Base-by-base conservation (phyloP, 257 asterid species). In the Ehretia macrophylla region DNA sequence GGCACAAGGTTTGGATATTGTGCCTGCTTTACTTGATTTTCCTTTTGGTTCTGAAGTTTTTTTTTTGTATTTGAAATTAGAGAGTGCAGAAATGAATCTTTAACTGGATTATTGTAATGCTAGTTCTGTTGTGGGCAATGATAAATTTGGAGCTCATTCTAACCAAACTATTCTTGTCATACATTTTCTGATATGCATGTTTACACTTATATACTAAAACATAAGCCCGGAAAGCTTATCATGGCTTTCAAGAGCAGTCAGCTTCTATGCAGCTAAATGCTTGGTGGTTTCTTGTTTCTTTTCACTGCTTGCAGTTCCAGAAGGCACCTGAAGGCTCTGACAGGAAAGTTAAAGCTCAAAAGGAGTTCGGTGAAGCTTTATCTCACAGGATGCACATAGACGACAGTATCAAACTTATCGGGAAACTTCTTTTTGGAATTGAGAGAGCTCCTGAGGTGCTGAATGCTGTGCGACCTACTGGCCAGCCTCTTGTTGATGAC, bases 401-500 rank as follows among this genome's bases (percentile, higher is more conserved):
- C 71, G 72, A 60, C 83, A 93, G 86, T 64, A 63, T 93, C 8
- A 46, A 76, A 49, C 80, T 89, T 27, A 67, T 93, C 0, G 97
- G 96, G 21, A 89, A 83, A 60, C 95, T 89, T 72, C 70, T 93
- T 46, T 93, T 89, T 11, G 97, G 99, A 66, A 77, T 80, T 14
- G 79, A 84, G 45, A 77, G 76, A 65, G 94, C 92, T 56, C 71
- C 87, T 67, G 64, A 78, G 76, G 68, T 85, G 76, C 71, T 89
- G 71, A 73, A 67, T 27, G 39, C 79, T 27, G 64, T 79, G 37
- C 81, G 95, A 51, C 84, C 91, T 40, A 52, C 90, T 14, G 99
- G 97, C 51, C 88, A 72, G 75, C 95, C 99, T 46, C 94, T 93
- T 47, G 95, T 78, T 54, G 85, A 89, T 71, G 85, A 93, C 68